A percentile compares a stretch with the other conserved stretches of the same genome.
Conservation (phyloP, 2,329 filamentous ascomycete genomes). For the Cladosporium halotolerans region DNA sequence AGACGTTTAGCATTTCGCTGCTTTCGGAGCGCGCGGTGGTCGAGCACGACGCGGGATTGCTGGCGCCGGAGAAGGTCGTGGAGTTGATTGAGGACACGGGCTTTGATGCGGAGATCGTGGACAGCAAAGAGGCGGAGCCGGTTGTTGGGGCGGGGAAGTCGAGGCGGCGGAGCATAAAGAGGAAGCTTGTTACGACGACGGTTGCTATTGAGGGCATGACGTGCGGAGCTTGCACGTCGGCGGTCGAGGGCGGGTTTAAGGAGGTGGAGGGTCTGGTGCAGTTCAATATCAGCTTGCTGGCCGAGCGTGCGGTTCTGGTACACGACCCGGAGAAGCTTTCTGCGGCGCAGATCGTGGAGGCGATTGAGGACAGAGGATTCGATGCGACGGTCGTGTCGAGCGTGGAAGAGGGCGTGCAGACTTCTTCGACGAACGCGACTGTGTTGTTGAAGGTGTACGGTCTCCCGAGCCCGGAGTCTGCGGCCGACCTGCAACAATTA, state of each 20-base stretch:
- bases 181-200: constrained; percentile 61
- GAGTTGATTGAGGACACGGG: constrained; percentile 88
- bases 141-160: constrained; percentile 24
- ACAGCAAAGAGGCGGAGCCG: constrained; percentile 52
- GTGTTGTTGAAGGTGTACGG: constrained; percentile 83
- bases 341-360: constrained; percentile 68
- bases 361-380: constrained; percentile 85
- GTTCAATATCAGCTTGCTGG: constrained; percentile 92
- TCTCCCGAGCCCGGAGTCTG: constrained; percentile 63
- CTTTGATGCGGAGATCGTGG: constrained; percentile 80
- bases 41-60: constrained; percentile 71
- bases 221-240: constrained; percentile 90
- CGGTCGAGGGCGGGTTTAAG: constrained; percentile 76
- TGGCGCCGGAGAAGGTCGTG: constrained; percentile 68
- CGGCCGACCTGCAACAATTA: constrained; percentile 62
- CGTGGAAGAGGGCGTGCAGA: constrained; percentile 52
- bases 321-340: constrained; percentile 70
- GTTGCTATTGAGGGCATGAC: constrained; percentile 95
- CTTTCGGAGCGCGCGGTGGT: constrained; percentile 95
- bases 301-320: constrained; percentile 81
- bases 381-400: constrained; percentile 79
- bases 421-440: constrained; percentile 49
- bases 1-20: constrained; percentile 82
- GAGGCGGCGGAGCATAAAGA: constrained; percentile 33
- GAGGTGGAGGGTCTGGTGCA: constrained; percentile 70